These are phyloP conservation scores for Pulveroboletus sp. DNA, from an alignment of 768 basidiomycete species.

Conservation along the genomic window DNA sequence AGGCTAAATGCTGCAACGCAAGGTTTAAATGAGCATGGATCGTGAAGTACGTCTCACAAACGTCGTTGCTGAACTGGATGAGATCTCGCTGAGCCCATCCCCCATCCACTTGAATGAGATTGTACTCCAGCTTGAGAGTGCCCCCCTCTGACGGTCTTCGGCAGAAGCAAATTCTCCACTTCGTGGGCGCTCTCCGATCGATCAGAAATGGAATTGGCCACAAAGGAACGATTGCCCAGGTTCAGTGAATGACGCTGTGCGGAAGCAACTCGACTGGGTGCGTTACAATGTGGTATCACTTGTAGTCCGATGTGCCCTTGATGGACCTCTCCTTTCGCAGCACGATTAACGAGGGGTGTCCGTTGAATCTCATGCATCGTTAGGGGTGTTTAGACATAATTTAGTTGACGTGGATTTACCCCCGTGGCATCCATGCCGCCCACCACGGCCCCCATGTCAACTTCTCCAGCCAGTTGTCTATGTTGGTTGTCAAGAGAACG, in stretches of 20 bases:
- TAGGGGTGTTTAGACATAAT: background rate
- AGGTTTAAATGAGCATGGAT: background rate
- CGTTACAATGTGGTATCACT: constrained; percentile 20
- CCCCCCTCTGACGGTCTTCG: constrained; percentile 19
- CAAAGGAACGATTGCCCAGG: constrained; percentile 38
- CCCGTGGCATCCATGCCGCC: constrained; percentile 64
- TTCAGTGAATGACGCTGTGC: constrained; percentile 42
- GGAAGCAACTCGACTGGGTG: constrained; percentile 17
- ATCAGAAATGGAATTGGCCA: constrained; percentile 46
- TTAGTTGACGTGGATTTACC: constrained; percentile 31
- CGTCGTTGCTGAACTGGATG: constrained; percentile 24
- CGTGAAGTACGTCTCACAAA: constrained; percentile 11
- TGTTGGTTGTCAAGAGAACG: constrained; percentile 16
- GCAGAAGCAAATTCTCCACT: constrained; percentile 60
- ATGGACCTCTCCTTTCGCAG: constrained; percentile 29
- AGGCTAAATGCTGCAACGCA: constrained; percentile 40
- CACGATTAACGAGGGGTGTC: constrained; percentile 58
- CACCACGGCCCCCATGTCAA: constrained; percentile 52
- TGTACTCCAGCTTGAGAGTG: constrained; percentile 11
- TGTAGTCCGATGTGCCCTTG: constrained; percentile 31
- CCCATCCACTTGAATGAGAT: constrained; percentile 35
- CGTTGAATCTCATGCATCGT: constrained; percentile 54
- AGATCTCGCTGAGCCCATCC: constrained; percentile 22
- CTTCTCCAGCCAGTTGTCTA: constrained; percentile 20
- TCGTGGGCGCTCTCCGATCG: constrained; percentile 65